Base-by-base conservation (phyloP, 441 rosid species). In the Mallotus japonicus region DNA sequence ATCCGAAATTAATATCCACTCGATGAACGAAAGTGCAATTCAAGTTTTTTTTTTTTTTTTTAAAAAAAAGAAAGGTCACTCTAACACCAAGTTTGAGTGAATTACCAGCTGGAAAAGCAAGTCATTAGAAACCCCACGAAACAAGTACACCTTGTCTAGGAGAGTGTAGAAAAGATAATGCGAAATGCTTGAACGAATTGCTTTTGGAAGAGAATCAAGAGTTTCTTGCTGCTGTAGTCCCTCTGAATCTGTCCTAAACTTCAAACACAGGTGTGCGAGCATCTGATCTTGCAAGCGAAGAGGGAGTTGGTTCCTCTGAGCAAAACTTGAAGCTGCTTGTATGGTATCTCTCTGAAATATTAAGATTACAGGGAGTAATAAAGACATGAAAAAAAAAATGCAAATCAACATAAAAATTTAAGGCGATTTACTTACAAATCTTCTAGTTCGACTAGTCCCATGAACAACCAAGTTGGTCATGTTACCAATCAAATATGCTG, bases 401-500 rank as follows among this genome's bases (percentile, higher is more conserved):
- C 17, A 28, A 32, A 32, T 42, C 13, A 37, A 12, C 11, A 65
- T 54, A 51, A 54, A 74, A 22, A 73, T 59, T 2, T 11, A 66
- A 37, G n/a, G 3, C 32, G 46, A 73, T 59, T 37, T 49, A 84
- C 96, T 87, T 69, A 90, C 97, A 78, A 93, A 93, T 80, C 75
- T 84, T 85, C 98, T 83, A 54, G 98, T 93, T 69, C 97, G 88
- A 54, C 95, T 90, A 16, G 93, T 91, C 64, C 94, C 91, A 50
- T 90, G 97, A 74, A 93, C 98, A 68, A 91, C 93, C 85, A 93
- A 78, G 87, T 87, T 91, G 81, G 95, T 93, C 97, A 93, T 93
- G 79, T 91, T 93, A 74, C 98, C 98, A 49, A 91, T 93, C 83
- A 93, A 81, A 77, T 91, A 93, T 0, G 97, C 90, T 1, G 88